These are phyloP conservation scores for Candida orba DNA, from an alignment of 805 yeast genomes.

Conservation along the genomic window DNA sequence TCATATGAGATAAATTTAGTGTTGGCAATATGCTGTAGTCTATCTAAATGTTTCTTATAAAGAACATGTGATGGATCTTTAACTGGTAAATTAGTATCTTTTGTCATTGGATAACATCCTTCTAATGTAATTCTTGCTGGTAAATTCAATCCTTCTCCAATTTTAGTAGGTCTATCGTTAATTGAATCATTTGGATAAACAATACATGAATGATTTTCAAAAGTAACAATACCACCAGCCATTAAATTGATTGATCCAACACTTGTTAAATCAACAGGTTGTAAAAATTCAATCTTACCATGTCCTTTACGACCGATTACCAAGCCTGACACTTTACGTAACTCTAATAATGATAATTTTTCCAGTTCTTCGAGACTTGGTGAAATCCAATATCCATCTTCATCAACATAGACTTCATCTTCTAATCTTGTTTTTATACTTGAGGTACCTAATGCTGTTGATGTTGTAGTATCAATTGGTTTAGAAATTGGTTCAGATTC, in stretches of 20 bases:
- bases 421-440: constrained; percentile 3
- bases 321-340: constrained; percentile 56
- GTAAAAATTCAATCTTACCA: constrained; percentile 70
- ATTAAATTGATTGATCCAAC: constrained; percentile 54
- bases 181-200: constrained; percentile 64
- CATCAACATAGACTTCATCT: constrained; percentile 26
- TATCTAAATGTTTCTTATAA: constrained; percentile 59
- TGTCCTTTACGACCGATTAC: constrained; percentile 66
- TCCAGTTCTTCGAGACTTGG: constrained; percentile 66
- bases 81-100: constrained; percentile 63
- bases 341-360: constrained; percentile 51
- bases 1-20: constrained; percentile 72
- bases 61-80: constrained; percentile 71
- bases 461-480: neutral
- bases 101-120: constrained; percentile 74
- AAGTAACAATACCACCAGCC: constrained; percentile 56
- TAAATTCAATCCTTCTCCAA: constrained; percentile 79
- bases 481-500: neutral
- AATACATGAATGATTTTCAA: constrained; percentile 52
- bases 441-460: neutral
- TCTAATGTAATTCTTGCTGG: constrained; percentile 67
- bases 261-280: constrained; percentile 78
- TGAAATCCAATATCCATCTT: constrained; percentile 80
- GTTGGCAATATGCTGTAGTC: constrained; percentile 52
- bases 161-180: constrained; percentile 37